Evolutionary conservation across 2,329 filamentous ascomycete species (phyloP), one percentile per base, ranked within the genome.

Genomic region (Mycocentrospora acerina): DNA sequence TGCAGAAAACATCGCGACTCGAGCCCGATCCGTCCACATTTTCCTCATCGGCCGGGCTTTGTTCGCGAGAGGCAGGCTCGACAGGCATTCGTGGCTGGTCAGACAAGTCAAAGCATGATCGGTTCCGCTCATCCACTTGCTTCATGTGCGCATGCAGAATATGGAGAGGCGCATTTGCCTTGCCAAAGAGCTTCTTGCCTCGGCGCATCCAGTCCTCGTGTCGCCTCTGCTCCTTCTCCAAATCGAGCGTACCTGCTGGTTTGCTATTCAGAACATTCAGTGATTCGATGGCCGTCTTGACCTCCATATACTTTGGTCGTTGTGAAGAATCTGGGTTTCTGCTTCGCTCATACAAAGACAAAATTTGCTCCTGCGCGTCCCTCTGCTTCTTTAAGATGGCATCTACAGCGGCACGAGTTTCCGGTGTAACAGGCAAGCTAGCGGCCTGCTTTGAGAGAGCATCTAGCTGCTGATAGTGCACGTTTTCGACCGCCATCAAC

Each of bases 171-270:
- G 93, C 93, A 62, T 98, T 98, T 1, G 93, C 93, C 68, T 98
- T 98, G 35, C 93, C 93, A 60, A 98, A 98, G 0, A 98, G 72
- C 66, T 96, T 96, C 72, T 98, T 98, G 34, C 93, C 93, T 59
- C 89, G 89, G 22, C 93, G 81, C 91, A 98, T 98, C 93, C 93
- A 98, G 66, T 98, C 93, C 64, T 98, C 93, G 53, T 97, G 93
- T 7, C 88, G 83, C 62, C 93, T 95, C 51, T 93, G 86, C 65
- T 97, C 90, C 49, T 89, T 90, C 62, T 98, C 93, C 4, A 98
- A 79, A 57, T 98, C 93, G 24, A 94, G 79, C 0, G 91, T 95
- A 2, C 93, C 93, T 27, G 80, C 81, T 0, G 93, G 93, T 61
- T 96, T 96, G 48, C 89, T 95, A 56, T 95, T 95, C 8, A 97